A percentile compares a stretch with the other conserved stretches of the same genome.
Conservation (phyloP, 176 grass and related monocot genomes). For the Oryza longistaminata region DNA sequence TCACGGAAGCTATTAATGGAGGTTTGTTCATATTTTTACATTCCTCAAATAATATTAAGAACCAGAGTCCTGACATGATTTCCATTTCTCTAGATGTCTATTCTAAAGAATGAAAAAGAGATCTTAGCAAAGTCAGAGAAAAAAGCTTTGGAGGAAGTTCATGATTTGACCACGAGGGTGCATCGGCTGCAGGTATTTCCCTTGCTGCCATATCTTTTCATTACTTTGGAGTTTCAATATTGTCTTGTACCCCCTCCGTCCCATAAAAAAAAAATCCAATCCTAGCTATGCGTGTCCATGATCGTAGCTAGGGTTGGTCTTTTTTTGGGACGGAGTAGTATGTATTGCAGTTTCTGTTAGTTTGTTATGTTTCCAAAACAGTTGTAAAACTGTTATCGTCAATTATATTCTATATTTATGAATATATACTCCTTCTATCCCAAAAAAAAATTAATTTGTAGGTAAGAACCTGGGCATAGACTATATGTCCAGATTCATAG, state of each 20-base stretch:
- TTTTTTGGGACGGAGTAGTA: too few relatives aligned
- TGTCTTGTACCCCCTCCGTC: too few relatives aligned
- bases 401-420: conserved; percentile 13
- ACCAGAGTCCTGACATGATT: conserved; percentile 13
- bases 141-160: conserved; percentile 73
- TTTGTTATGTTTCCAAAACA: conserved; percentile 12
- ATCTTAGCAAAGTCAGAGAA: conserved; percentile 76
- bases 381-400: background rate
- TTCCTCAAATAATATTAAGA: conserved; percentile 11
- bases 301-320: too few relatives aligned
- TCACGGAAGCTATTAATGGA: conserved; percentile 78
- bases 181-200: conserved; percentile 77
- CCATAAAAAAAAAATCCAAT: too few relatives aligned
- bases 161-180: conserved; percentile 64
- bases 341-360: conserved; percentile 13
- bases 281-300: too few relatives aligned
- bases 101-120: conserved; percentile 82
- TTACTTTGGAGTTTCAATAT: conserved; percentile 7
- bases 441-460: too few relatives aligned
- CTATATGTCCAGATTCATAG: too few relatives aligned
- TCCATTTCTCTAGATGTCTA: conserved; percentile 56
- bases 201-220: background rate
- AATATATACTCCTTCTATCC: background rate
- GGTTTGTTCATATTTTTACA: conserved; percentile 43
- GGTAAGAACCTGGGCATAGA: too few relatives aligned